Base-by-base conservation (phyloP, 1,139 yeast species). In the Suhomyces maxii region DNA sequence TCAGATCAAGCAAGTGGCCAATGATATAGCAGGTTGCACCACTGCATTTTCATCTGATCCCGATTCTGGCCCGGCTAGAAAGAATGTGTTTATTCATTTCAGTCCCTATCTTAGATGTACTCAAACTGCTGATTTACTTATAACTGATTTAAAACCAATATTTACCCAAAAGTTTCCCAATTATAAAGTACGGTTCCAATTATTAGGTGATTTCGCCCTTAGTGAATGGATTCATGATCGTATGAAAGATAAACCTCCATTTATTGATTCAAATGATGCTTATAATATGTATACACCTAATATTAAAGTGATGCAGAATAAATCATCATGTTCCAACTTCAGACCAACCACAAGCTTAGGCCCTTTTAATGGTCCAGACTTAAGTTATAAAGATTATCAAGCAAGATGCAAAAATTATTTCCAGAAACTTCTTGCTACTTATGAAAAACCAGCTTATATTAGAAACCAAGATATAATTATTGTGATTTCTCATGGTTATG, bases 231-330 rank as follows among this genome's bases (percentile, higher is more conserved):
- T 75, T 49, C 79, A 75, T 50, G 79, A 73, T 46, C 65, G 68
- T 40, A 74, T 74, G 79, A 61, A 60, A 43, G 64, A 70, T 44
- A 70, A 73, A 51, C 79, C 79, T 6, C 79, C 78, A 3, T 73
- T 71, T 49, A 52, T 60, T 26, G 79, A 74, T 57, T 70, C 77
- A 34, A 71, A 71, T 48, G 79, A 73, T 53, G 79, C 79, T 6
- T 75, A 75, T 56, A 69, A 72, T 50, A 72, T 75, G 78, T 75
- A 73, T 50, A 74, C 77, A 6, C 78, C 79, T 32, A 75, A 75
- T 53, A 56, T 73, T 45, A 73, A 71, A 55, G 51, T 58, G 38
- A 55, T 75, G 53, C 61, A 61, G 40, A 75, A 75, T 52, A 63
- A 67, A 46, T 58, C 64, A 36, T 62, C 65, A 26, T 66, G 73